phyloP scores from a whole-genome alignment of 352 stramenopile species.

The Phytophthora litchii region DNA sequence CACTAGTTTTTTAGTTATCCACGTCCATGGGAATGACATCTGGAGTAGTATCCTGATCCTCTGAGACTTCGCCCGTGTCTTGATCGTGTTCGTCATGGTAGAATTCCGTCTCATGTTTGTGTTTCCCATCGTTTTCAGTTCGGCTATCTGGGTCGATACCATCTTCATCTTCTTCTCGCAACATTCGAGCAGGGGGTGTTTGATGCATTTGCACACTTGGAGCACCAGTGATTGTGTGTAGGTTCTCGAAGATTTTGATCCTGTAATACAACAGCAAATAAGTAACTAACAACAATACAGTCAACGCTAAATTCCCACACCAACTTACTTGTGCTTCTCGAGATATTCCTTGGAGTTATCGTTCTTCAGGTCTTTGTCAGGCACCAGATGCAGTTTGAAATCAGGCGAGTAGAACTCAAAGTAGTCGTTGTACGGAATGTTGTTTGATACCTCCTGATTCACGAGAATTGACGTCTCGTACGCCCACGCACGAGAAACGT shows the following conservation, averaged over 20 bases:
- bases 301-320: neutral
- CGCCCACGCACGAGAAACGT: constrained; percentile 93
- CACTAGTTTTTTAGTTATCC: constrained; percentile 32
- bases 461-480: constrained; percentile 97
- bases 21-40: constrained; percentile 74
- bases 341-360: constrained; percentile 80
- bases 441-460: constrained; percentile 73
- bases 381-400: constrained; percentile 85
- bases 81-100: constrained; percentile 77
- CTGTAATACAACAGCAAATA: constrained; percentile 35
- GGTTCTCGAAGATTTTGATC: constrained; percentile 85
- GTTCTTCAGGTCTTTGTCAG: constrained; percentile 77
- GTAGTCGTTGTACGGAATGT: constrained; percentile 85
- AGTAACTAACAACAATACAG: constrained; percentile 1
- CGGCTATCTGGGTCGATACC: constrained; percentile 57
- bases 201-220: constrained; percentile 83
- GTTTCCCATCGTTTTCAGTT: constrained; percentile 68
- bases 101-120: constrained; percentile 78
- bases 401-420: constrained; percentile 81
- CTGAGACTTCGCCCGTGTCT: constrained; percentile 44
- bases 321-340: constrained; percentile 77
- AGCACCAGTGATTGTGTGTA: constrained; percentile 68
- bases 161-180: constrained; percentile 83
- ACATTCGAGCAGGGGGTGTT: constrained; percentile 60
- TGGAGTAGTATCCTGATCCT: constrained; percentile 44